These are phyloP conservation scores for Mallotus repandus DNA, from an alignment of 441 rosid species.

Conservation along the genomic window DNA sequence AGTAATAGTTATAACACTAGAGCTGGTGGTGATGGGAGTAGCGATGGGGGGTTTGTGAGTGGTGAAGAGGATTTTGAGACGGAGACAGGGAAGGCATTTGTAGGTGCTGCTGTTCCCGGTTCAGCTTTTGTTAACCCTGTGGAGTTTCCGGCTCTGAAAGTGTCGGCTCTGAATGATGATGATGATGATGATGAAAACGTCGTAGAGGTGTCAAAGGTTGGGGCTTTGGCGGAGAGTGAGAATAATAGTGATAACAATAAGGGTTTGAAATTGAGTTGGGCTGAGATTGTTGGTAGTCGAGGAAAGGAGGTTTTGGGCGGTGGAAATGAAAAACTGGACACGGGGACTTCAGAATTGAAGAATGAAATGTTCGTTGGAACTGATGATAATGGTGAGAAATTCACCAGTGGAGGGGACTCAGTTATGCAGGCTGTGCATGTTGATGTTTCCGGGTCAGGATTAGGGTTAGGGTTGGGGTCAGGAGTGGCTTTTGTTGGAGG, in stretches of 20 bases:
- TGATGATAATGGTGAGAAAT: too few relatives aligned
- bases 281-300: background rate
- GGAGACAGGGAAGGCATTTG: constrained; percentile 27
- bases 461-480: constrained; percentile 12
- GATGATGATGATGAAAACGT: constrained; percentile 24
- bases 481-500: constrained; percentile 48
- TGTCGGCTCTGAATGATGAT: constrained; percentile 18
- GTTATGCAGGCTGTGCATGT: constrained; percentile 17
- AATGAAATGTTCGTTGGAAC: too few relatives aligned
- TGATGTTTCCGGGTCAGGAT: constrained; percentile 16
- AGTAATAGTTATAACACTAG: background rate
- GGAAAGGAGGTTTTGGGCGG: too few relatives aligned
- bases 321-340: too few relatives aligned
- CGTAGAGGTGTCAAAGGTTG: constrained; percentile 21
- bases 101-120: constrained; percentile 15
- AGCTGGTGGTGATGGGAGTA: constrained; percentile 21
- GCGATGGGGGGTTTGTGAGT: constrained; percentile 42
- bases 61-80: constrained; percentile 47
- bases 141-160: constrained; percentile 26
- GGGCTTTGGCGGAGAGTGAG: constrained; percentile 31
- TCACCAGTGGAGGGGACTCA: too few relatives aligned
- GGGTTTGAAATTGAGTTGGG: constrained; percentile 24
- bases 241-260: constrained; percentile 22
- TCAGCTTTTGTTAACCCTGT: constrained; percentile 25
- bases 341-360: too few relatives aligned